Evolutionary conservation across 148 eudicot species (phyloP).

Genomic region (Mesembryanthemum crystallinum): DNA sequence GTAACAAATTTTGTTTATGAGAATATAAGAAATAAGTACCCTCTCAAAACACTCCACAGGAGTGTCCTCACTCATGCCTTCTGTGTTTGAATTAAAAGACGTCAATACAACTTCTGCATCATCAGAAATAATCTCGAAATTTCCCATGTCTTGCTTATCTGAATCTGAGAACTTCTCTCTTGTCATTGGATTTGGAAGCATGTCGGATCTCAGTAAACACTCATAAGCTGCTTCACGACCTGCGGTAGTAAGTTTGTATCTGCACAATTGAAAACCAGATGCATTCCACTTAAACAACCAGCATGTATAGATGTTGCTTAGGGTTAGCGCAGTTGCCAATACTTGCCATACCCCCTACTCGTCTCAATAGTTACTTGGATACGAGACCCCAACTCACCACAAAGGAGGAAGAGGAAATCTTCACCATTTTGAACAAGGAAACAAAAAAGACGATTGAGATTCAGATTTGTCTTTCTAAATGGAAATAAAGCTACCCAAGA

Average conservation of each 20-base stretch:
- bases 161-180: conserved; percentile 21
- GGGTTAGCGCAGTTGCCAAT: no score
- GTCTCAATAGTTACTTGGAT: no score
- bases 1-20: neutral
- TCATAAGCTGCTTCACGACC: conserved; percentile 76
- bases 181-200: conserved; percentile 31
- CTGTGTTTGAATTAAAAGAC: conserved; percentile 28
- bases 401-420: no score
- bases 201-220: conserved; percentile 69
- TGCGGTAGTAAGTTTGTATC: conserved; percentile 77
- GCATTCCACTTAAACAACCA: conserved; percentile 2
- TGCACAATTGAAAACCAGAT: conserved; percentile 28
- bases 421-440: neutral
- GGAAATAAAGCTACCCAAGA: neutral
- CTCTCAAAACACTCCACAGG: conserved; percentile 58
- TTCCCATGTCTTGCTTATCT: conserved; percentile 28
- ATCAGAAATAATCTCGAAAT: conserved; percentile 28
- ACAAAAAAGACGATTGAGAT: neutral
- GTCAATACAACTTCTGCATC: conserved; percentile 29
- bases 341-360: no score
- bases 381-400: no score
- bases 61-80: conserved; percentile 38
- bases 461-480: neutral
- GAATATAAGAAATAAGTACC: conserved; percentile 36
- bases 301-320: neutral